Conservation (phyloP, 148 eudicot species). For the Linanthus parryae region DNA sequence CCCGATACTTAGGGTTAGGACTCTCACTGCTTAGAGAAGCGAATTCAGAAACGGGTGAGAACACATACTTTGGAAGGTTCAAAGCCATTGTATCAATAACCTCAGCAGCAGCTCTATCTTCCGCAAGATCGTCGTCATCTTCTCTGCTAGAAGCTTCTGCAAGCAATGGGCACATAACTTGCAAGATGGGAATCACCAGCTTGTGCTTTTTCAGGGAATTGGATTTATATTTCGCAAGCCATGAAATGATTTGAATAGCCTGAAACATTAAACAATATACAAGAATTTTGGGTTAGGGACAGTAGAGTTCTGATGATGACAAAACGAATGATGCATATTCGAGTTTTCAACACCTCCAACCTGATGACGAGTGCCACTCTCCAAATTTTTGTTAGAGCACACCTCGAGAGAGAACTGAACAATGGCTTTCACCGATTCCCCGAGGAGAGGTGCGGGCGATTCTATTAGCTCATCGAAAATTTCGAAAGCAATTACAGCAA, state of each 20-base stretch:
- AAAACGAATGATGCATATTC: too few species aligned
- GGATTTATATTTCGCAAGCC: constrained; percentile 89
- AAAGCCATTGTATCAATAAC: constrained; percentile 96
- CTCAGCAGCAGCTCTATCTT: constrained; percentile 96
- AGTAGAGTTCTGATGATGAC: too few species aligned
- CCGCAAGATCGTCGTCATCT: constrained; percentile 87
- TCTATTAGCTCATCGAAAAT: constrained; percentile 98
- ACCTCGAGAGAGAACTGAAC: constrained; percentile 98
- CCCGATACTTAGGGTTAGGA: constrained; percentile 76
- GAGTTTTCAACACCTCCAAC: constrained; percentile 28
- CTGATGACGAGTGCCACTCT: constrained; percentile 88
- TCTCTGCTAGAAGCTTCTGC: constrained; percentile 66
- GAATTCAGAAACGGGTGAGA: constrained; percentile 74
- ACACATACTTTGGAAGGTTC: constrained; percentile 77
- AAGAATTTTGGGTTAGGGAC: too few species aligned
- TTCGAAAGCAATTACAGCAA: constrained; percentile 93
- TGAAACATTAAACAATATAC: constrained; percentile 22
- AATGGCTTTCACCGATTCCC: constrained; percentile 90
- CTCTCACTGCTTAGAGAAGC: constrained; percentile 70
- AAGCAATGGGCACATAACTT: constrained; percentile 83
- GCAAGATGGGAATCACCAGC: constrained; percentile 74
- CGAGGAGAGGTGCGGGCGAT: constrained; percentile 97
- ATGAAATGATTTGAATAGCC: constrained; percentile 95
- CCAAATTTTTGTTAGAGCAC: constrained; percentile 72
- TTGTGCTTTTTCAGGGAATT: constrained; percentile 90